Evolutionary conservation across 2,329 filamentous ascomycete genomes (phyloP).

Genomic region (Oidium heveae): DNA sequence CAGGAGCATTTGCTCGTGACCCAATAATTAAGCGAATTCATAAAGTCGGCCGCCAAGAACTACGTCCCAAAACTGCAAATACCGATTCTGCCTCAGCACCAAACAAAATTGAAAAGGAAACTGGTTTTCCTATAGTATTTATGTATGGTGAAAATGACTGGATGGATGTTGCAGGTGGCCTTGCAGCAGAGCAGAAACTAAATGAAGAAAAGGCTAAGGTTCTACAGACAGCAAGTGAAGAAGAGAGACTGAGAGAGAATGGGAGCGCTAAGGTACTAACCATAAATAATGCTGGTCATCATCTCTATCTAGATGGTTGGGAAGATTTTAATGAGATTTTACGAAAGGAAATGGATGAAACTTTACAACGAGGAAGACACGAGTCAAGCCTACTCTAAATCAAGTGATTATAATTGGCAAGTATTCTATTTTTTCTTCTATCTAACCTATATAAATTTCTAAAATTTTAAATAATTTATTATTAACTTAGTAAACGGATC

Average conservation of each 20-base stretch:
- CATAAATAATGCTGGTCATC: slow-evolving; percentile 45
- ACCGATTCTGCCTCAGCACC: background rate
- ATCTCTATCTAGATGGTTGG: slow-evolving; percentile 45
- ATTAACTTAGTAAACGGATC: no score
- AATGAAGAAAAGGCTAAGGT: slow-evolving; percentile 36
- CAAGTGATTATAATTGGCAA: no score
- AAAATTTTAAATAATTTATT: no score
- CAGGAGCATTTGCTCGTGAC: slow-evolving; percentile 71
- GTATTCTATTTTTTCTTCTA: no score
- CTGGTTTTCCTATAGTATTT: slow-evolving; percentile 59
- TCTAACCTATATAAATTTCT: no score
- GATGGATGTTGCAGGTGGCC: slow-evolving; percentile 86
- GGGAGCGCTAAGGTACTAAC: slow-evolving; percentile 64
- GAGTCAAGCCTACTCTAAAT: no score
- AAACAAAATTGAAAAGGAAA: slow-evolving; percentile 14
- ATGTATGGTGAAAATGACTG: slow-evolving; percentile 98
- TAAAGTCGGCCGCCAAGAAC: slow-evolving; percentile 51
- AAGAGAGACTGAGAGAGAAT: slow-evolving; percentile 47
- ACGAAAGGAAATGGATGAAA: slow-evolving; percentile 37
- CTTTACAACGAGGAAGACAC: background rate
- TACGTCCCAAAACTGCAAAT: slow-evolving; percentile 4
- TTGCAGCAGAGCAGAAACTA: slow-evolving; percentile 55
- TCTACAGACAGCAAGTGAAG: slow-evolving; percentile 33
- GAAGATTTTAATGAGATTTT: slow-evolving; percentile 45
- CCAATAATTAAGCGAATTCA: slow-evolving; percentile 75